A percentile compares a stretch with the other conserved stretches of the same genome.
Conservation (phyloP, 2,329 filamentous ascomycete genomes). For the Penicillium glabrum region DNA sequence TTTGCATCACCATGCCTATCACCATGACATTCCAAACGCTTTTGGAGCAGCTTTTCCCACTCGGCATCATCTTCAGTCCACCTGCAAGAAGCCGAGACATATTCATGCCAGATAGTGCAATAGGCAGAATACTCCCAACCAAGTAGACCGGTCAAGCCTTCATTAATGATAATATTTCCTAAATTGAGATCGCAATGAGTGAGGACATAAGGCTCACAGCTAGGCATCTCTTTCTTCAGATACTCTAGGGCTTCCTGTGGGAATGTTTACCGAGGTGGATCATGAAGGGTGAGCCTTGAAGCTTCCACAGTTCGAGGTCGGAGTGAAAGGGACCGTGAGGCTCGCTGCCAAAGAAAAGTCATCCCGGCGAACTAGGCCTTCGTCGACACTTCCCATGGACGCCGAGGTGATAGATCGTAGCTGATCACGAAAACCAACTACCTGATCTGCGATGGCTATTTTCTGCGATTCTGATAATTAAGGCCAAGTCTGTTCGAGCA, state of each 20-base stretch:
- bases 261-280: background rate
- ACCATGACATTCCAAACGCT: slow-evolving; percentile 15
- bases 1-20: slow-evolving; percentile 20
- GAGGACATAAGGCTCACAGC: no score
- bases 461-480: slow-evolving; percentile 14
- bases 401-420: slow-evolving; percentile 12
- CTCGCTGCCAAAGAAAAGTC: background rate
- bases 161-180: no score
- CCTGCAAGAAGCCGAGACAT: no score
- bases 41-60: slow-evolving; percentile 23
- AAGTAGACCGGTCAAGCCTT: no score
- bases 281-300: background rate
- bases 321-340: slow-evolving; percentile 13
- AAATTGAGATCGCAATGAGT: no score
- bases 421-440: slow-evolving; percentile 12
- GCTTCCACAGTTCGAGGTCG: slow-evolving; percentile 13
- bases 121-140: no score
- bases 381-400: slow-evolving; percentile 15
- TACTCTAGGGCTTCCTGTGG: slow-evolving; percentile 5
- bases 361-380: slow-evolving; percentile 10
- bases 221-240: background rate
- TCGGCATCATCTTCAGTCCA: slow-evolving; percentile 2
- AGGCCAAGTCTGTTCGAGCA: slow-evolving; percentile 18
- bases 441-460: slow-evolving; percentile 16
- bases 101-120: no score